A percentile compares a stretch with the other conserved stretches of the same genome.
phyloP scores from a whole-genome alignment of 192 early-diverging fungal genomes.

The Coemansia reversa region DNA sequence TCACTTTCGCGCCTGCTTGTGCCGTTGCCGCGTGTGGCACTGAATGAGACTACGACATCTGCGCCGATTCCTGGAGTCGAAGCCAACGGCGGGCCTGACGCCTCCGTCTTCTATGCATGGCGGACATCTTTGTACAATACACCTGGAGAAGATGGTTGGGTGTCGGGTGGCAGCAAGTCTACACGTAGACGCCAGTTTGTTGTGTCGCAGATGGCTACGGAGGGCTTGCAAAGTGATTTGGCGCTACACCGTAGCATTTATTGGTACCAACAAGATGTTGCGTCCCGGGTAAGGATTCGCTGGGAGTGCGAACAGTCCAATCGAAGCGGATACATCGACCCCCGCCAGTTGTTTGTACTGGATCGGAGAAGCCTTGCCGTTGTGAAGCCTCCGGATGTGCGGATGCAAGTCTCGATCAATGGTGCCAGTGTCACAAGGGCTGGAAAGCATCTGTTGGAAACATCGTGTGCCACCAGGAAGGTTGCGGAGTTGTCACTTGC shows the following conservation, averaged over 20 bases:
- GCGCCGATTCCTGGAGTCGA: slow-evolving; percentile 40
- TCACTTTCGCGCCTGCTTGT: slow-evolving; percentile 25
- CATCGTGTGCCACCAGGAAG: slow-evolving; percentile 1
- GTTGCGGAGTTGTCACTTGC: slow-evolving; percentile 4
- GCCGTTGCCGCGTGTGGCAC: slow-evolving; percentile 25
- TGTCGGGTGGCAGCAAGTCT: slow-evolving; percentile 5
- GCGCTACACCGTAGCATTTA: slow-evolving; percentile 17
- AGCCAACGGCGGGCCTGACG: slow-evolving; percentile 39
- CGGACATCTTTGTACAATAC: slow-evolving; percentile 10
- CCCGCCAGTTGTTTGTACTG: slow-evolving; percentile 19
- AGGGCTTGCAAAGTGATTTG: slow-evolving; percentile 2
- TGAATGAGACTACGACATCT: background rate
- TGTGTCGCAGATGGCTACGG: slow-evolving; percentile 18
- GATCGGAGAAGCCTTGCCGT: slow-evolving; percentile 5
- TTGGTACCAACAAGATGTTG: slow-evolving; percentile 37
- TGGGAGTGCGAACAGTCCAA: slow-evolving; percentile 30
- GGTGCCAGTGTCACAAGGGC: slow-evolving; percentile 2
- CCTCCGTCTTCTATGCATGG: slow-evolving; percentile 37
- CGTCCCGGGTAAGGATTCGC: slow-evolving; percentile 27
- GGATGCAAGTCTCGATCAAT: slow-evolving; percentile 12
- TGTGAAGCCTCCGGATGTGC: slow-evolving; percentile 17
- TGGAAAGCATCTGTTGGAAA: slow-evolving; percentile 14
- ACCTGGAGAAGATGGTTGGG: slow-evolving; percentile 15
- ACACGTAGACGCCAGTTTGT: slow-evolving; percentile 37
- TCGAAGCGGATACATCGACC: slow-evolving; percentile 32